phyloP scores from a whole-genome alignment of 1,284 basidiomycete genomes.

The Ceratobasidium sp. region DNA sequence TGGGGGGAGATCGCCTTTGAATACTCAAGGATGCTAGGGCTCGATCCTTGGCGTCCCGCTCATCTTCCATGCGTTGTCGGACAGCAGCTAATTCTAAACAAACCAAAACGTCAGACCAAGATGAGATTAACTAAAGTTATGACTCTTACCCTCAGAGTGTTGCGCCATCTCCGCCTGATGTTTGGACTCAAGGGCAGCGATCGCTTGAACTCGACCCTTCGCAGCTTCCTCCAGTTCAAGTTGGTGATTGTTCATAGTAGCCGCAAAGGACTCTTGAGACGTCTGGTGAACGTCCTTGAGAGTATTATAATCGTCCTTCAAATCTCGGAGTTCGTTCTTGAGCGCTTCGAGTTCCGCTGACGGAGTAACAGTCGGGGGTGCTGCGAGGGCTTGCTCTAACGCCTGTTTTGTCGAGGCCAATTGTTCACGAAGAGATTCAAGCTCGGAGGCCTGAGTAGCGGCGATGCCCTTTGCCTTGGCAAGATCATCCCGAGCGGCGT shows the following conservation, averaged over 20 bases:
- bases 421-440: conserved; percentile 28
- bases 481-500: conserved; percentile 81
- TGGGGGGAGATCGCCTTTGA: conserved; percentile 57
- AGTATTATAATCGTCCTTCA: conserved; percentile 68
- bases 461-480: conserved; percentile 70
- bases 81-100: conserved; percentile 60
- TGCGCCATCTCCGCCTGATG: conserved; percentile 70
- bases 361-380: conserved; percentile 27
- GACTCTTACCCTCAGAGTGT: conserved; percentile 50
- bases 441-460: conserved; percentile 47
- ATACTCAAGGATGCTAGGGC: conserved; percentile 55
- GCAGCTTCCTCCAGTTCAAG: conserved; percentile 75
- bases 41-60: conserved; percentile 61
- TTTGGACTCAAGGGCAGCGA: conserved; percentile 62
- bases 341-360: conserved; percentile 63
- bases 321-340: conserved; percentile 68
- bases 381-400: conserved; percentile 16
- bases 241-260: conserved; percentile 67
- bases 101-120: background rate
- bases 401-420: conserved; percentile 6
- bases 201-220: conserved; percentile 69
- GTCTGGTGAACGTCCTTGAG: conserved; percentile 65
- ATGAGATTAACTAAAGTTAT: background rate
- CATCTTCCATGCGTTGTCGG: conserved; percentile 71
- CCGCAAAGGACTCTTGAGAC: conserved; percentile 68